Evolutionary conservation across 2,329 filamentous ascomycete genomes (phyloP), one percentile per base, ranked within the genome.

Genomic region (Dothiorella sarmentorum): DNA sequence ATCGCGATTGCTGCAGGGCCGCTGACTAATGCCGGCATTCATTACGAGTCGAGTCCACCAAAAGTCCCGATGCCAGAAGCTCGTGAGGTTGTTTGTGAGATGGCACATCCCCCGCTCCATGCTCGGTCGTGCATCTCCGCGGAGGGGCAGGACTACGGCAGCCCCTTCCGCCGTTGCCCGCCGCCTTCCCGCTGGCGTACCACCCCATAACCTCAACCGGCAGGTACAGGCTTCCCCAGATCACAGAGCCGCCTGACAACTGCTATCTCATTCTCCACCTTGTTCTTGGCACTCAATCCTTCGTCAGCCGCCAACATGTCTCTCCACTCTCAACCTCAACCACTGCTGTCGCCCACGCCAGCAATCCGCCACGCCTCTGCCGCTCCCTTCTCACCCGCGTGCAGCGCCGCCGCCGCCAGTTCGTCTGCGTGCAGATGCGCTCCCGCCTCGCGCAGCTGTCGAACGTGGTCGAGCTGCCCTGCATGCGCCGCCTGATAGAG

Each of bases 391-490:
- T 68, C 63, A 11, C 38, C 42, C 56, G 68, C 66, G 62, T 72
- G 77, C 52, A 81, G 70, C 67, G 76, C 78, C 38, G 82, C 82
- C 40, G 80, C 76, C 26, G 73, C 72, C 63, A 78, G 70, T 71
- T 85, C 83, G 60, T 83, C 81, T 3, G 79, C 75, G 66, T 85
- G 82, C 63, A 85, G 71, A 75, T 85, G 83, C 22, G 82, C 83
- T 17, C 83, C 83, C 13, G 81, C 81, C 67, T 80, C 76, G 44
- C 77, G 76, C 47, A 85, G 73, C 44, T 83, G 73, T 61, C 73
- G 66, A 60, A 84, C 82, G 64, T 85, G 81, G 49, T 82, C 78
- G 52, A 72, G 68, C 58, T 83, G 70, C 47, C 82, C 82, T 27
- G 80, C 80, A 63, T 80, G 80, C 49, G 83, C 82, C 3, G 83